Conservation (phyloP, 1,284 basidiomycete genomes). For the Ceratobasidium sp. region DNA sequence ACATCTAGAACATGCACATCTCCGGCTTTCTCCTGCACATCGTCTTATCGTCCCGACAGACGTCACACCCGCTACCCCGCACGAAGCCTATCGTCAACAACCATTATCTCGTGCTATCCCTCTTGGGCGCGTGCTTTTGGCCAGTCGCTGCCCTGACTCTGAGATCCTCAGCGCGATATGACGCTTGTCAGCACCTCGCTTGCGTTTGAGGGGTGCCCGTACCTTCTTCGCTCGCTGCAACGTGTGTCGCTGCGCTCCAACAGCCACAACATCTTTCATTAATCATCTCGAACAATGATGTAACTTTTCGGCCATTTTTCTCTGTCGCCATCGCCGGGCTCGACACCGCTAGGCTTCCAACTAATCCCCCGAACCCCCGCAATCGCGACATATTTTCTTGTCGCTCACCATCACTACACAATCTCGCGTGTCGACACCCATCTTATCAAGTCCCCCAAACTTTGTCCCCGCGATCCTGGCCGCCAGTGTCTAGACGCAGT, state of each 20-base stretch:
- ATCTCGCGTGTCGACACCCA: conserved; percentile 13
- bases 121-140: conserved; percentile 24
- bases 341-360: neutral
- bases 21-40: neutral
- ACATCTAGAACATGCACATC: conserved; percentile 4
- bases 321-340: neutral
- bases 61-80: conserved; percentile 31
- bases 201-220: neutral
- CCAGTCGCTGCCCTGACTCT: conserved; percentile 13
- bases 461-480: conserved; percentile 28
- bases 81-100: conserved; percentile 29
- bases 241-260: conserved; percentile 12
- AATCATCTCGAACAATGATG: neutral
- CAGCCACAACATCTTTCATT: conserved; percentile 1
- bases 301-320: too few relatives aligned
- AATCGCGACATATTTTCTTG: neutral
- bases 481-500: conserved; percentile 20
- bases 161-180: conserved; percentile 10
- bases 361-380: neutral
- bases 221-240: neutral
- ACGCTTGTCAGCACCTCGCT: conserved; percentile 6
- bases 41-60: neutral
- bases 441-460: conserved; percentile 35
- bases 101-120: conserved; percentile 24
- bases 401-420: conserved; percentile 7